Evolutionary conservation across 2,329 filamentous ascomycete species (phyloP).

Genomic region (Coniochaeta prunicola): DNA sequence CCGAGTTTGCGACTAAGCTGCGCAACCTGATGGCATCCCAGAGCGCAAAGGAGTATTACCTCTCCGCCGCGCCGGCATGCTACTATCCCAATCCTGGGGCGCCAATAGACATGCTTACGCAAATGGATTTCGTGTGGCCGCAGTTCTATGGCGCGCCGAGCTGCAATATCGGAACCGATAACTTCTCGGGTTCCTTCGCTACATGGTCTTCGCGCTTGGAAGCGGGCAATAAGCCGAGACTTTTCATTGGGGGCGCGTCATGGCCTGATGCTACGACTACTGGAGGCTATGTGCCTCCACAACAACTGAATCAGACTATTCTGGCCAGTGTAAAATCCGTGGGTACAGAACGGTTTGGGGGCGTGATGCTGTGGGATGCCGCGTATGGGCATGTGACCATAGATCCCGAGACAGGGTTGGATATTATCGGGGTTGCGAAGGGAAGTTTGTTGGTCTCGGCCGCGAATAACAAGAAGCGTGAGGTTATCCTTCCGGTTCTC

Average conservation of each 20-base stretch:
- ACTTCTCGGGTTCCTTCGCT: slow-evolving; percentile 2
- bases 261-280: neutral
- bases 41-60: slow-evolving; percentile 7
- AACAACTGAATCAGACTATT: neutral
- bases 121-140: slow-evolving; percentile 12
- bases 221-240: neutral
- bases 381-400: neutral
- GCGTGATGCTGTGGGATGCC: neutral
- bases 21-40: neutral
- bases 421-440: neutral
- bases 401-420: neutral
- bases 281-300: neutral
- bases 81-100: slow-evolving; percentile 4
- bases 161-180: slow-evolving; percentile 7
- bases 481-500: neutral
- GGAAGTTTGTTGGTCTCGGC: neutral
- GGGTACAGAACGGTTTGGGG: neutral
- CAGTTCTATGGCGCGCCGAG: slow-evolving; percentile 8
- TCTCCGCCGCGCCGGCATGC: slow-evolving; percentile 10
- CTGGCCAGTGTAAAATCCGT: neutral
- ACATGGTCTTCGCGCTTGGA: neutral
- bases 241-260: neutral
- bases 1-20: slow-evolving; percentile 5
- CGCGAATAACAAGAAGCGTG: neutral
- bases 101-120: slow-evolving; percentile 9